Percentiles rank a stretch among this genome's conserved stretches.
phyloP scores from a whole-genome alignment of 228 moss, liverwort and hornwort species.

The Sphagnum magellanicum region DNA sequence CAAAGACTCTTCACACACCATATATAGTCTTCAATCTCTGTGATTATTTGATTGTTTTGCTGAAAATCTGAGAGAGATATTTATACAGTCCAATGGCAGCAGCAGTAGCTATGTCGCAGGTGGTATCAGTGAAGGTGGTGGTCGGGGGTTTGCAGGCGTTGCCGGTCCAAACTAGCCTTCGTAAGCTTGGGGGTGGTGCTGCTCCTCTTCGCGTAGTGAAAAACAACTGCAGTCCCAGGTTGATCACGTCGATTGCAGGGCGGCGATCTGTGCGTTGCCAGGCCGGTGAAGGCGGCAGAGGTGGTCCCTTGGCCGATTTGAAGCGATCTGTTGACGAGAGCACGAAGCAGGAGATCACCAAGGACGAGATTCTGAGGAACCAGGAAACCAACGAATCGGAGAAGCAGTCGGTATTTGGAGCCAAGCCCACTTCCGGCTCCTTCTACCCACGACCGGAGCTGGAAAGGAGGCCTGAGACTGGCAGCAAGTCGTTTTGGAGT shows the following conservation, averaged over 20 bases:
- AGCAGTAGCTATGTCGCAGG: constrained; percentile 5
- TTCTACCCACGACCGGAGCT: constrained; percentile 36
- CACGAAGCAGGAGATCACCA: constrained; percentile 39
- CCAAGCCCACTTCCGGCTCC: constrained; percentile 21
- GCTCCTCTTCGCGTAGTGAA: not conserved
- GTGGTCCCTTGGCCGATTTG: not conserved
- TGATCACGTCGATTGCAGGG: constrained; percentile 5
- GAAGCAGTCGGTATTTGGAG: constrained; percentile 44
- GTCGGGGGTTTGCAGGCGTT: constrained; percentile 4
- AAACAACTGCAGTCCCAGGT: not conserved
- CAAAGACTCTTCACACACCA: not conserved
- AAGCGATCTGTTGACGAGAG: constrained; percentile 20
- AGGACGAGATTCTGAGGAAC: constrained; percentile 23
- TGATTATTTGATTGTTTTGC: not conserved
- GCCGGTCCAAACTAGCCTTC: not conserved
- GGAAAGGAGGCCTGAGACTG: constrained; percentile 52
- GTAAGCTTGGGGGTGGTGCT: not conserved
- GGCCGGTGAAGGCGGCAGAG: constrained; percentile 1
- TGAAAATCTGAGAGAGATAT: not conserved
- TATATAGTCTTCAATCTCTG: too few species aligned
- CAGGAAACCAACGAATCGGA: constrained; percentile 38
- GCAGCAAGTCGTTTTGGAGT: constrained; percentile 28
- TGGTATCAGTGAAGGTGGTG: not conserved
- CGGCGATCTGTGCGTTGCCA: constrained; percentile 12
- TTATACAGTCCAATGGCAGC: not conserved